phyloP scores from a whole-genome alignment of 345 rosid species.

The Salix arbutifolia region DNA sequence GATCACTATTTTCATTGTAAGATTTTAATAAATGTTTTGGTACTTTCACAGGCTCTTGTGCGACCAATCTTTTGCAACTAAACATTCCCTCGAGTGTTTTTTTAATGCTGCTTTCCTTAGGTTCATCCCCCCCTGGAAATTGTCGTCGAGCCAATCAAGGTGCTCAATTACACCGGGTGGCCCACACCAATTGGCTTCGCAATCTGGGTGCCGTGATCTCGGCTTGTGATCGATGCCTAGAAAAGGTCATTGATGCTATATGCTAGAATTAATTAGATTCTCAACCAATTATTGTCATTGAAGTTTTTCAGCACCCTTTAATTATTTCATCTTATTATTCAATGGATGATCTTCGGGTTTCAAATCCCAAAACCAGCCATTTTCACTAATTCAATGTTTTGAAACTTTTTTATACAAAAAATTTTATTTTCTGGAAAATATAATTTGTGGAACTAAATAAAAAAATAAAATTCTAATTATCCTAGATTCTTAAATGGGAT shows the following conservation, averaged over 20 bases:
- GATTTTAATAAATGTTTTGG: not conserved
- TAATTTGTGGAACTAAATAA: too few species aligned
- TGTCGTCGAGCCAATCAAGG: not conserved
- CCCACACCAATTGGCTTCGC: not conserved
- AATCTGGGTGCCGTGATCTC: not conserved
- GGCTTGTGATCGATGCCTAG: not conserved
- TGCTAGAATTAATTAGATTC: not conserved
- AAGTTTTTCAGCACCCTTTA: not conserved
- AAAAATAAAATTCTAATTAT: too few species aligned
- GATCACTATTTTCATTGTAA: not conserved
- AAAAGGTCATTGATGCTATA: not conserved
- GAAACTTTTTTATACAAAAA: too few species aligned
- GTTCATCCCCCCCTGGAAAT: slow-evolving; percentile 8
- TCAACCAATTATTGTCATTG: not conserved
- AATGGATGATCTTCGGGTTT: not conserved
- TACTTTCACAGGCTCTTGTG: not conserved
- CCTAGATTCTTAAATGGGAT: accelerated
- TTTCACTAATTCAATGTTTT: too few species aligned
- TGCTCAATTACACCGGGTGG: not conserved
- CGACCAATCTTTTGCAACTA: not conserved
- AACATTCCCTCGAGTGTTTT: not conserved
- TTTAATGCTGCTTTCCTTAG: not conserved
- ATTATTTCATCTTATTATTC: not conserved
- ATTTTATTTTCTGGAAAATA: too few species aligned
- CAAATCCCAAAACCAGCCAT: not conserved